Evolutionary conservation across 805 yeast species (phyloP).

Genomic region (Kregervanrija pseudodelftensis): DNA sequence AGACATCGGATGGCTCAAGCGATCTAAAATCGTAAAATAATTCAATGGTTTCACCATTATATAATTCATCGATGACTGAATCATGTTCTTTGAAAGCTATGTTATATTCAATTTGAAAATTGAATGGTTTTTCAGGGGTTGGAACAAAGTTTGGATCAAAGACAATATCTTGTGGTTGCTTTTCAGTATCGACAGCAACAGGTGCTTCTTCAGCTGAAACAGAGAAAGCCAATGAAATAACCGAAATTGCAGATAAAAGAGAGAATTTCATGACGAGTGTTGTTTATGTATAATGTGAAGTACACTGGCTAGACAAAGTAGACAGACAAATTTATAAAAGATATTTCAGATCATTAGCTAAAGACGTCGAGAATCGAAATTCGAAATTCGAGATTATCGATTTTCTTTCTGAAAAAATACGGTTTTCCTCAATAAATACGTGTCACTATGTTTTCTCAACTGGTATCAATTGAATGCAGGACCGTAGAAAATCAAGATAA

Average conservation of each 20-base stretch:
- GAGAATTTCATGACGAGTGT: slow-evolving; percentile 6
- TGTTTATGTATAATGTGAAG: no score
- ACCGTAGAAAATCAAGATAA: no score
- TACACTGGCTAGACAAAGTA: no score
- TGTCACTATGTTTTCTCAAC: no score
- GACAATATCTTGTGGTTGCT: slow-evolving; percentile 13
- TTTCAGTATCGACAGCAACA: slow-evolving; percentile 8
- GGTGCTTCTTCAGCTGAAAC: slow-evolving; percentile 9
- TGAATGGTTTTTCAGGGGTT: slow-evolving; percentile 32
- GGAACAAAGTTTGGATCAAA: slow-evolving; percentile 23
- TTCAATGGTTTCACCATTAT: slow-evolving; percentile 46
- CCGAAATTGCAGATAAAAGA: slow-evolving; percentile 1
- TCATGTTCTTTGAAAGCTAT: slow-evolving; percentile 32
- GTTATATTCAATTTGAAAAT: slow-evolving; percentile 41
- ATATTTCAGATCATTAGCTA: no score
- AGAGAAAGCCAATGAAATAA: slow-evolving; percentile 1
- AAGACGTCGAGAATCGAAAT: no score
- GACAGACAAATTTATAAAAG: no score
- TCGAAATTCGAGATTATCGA: no score
- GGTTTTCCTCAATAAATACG: no score
- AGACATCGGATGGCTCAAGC: slow-evolving; percentile 41
- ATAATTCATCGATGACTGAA: slow-evolving; percentile 33
- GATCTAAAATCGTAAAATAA: slow-evolving; percentile 47
- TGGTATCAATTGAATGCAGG: no score
- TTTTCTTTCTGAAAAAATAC: no score